Evolutionary conservation across 106 monocot species (phyloP).

Genomic region (Dendrobium huoshanense): DNA sequence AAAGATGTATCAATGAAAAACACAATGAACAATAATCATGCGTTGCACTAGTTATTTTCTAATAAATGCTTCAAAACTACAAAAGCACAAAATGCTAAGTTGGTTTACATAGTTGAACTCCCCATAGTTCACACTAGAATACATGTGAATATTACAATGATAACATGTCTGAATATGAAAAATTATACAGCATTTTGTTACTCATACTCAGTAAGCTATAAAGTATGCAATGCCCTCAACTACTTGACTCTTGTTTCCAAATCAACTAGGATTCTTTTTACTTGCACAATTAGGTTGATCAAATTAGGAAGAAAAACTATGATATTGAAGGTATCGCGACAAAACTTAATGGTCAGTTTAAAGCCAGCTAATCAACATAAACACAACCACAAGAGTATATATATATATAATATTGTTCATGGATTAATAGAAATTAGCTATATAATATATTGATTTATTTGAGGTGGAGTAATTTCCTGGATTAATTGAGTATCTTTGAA

Average conservation of each 20-base stretch:
- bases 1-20: background rate
- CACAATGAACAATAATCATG: background rate
- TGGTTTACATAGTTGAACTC: background rate
- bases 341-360: background rate
- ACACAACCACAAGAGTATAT: background rate
- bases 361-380: background rate
- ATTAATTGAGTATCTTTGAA: no score
- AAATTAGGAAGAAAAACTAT: background rate
- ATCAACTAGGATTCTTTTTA: background rate
- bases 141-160: background rate
- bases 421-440: no score
- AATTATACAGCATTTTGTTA: background rate
- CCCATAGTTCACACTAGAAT: background rate
- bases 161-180: background rate
- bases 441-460: no score
- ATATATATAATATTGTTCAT: no score
- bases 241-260: background rate
- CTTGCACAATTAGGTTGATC: background rate
- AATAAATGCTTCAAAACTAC: background rate
- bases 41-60: background rate
- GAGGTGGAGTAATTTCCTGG: no score
- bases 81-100: background rate
- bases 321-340: background rate
- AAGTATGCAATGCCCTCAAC: background rate
- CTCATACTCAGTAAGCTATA: background rate